Evolutionary conservation across 768 basidiomycete genomes (phyloP), one percentile per base, ranked within the genome.

Genomic region (Suillus alpinus): DNA sequence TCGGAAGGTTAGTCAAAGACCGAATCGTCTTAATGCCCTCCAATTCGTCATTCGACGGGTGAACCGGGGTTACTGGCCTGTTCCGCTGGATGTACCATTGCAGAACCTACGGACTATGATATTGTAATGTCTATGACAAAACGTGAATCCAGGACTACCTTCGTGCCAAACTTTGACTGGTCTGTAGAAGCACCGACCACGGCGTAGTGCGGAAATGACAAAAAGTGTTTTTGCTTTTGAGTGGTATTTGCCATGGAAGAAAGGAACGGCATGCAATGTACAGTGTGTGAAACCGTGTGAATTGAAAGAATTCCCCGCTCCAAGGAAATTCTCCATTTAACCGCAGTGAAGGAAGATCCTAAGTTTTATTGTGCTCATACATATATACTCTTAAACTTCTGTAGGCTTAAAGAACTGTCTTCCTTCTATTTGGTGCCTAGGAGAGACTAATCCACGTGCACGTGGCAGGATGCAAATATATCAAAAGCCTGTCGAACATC

Each of bases 181-280:
- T 94, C 88, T 63, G 86, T 92, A 47, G 90, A 93, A 4, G 91
- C 91, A 26, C 93, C 92, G 14, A 92, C 84, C 31, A 94, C 92
- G 36, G 91, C 93, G 59, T 81, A 95, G 62, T 77, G 69, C 6
- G 87, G 78, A 13, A 85, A 82, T 8, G 82, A 77, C 44, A 94
- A 70, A 74, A 94, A 94, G 41, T 70, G 66, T 46, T 70, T 74
- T 65, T 80, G 76, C 60, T 83, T 82, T 60, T 86, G 79, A 46
- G 77, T 67, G 63, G 75, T 68, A 40, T 62, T 67, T 10, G 56
- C 34, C 73, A 74, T 75, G 23, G 60, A 65, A 37, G 47, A 18
- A 59, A 61, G 56, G 63, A 53, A 53, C 34, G 20, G 37, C 34
- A 37, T 36, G 20, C 34, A 51, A n/a, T 44, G 23, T 26, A 14